phyloP scores from a whole-genome alignment of 116 monocot genomes.

The Phalaenopsis hybrid region DNA sequence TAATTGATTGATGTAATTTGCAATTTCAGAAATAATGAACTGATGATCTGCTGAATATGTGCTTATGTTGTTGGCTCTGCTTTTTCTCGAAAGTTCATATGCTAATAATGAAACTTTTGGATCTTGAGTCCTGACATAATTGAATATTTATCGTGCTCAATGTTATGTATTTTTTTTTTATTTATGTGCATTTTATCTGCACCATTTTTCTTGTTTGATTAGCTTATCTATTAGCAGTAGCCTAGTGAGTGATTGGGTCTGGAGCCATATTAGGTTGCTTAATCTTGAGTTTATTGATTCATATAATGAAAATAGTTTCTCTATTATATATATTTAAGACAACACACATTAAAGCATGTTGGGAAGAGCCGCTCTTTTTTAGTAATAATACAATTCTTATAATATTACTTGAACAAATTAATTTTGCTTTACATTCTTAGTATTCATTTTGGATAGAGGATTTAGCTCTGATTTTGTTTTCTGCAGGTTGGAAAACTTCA shows the following conservation, averaged over 20 bases:
- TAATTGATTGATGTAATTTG: not conserved
- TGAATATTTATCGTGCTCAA: not conserved
- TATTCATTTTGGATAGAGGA: not conserved
- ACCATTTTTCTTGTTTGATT: too few species aligned
- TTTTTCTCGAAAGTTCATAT: not conserved
- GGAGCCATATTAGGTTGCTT: too few species aligned
- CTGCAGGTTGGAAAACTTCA: slow-evolving; percentile 81
- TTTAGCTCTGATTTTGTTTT: slow-evolving; percentile 5
- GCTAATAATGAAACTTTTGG: not conserved
- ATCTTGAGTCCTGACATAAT: not conserved
- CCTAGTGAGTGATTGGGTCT: too few species aligned
- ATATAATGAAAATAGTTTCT: too few species aligned
- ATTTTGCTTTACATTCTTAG: not conserved
- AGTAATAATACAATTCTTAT: not conserved
- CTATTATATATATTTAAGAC: too few species aligned
- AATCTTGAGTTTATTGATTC: too few species aligned
- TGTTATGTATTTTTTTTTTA: too few species aligned
- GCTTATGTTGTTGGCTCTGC: not conserved
- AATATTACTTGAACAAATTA: not conserved
- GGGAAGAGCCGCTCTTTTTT: too few species aligned
- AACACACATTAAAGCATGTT: too few species aligned
- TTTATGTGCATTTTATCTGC: too few species aligned
- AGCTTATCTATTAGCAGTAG: too few species aligned
- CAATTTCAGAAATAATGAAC: not conserved
- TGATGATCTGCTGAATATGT: not conserved